These are phyloP conservation scores for Spencermartinsiella ligniputridi DNA, from an alignment of 1,139 yeast genomes.

Conservation along the genomic window DNA sequence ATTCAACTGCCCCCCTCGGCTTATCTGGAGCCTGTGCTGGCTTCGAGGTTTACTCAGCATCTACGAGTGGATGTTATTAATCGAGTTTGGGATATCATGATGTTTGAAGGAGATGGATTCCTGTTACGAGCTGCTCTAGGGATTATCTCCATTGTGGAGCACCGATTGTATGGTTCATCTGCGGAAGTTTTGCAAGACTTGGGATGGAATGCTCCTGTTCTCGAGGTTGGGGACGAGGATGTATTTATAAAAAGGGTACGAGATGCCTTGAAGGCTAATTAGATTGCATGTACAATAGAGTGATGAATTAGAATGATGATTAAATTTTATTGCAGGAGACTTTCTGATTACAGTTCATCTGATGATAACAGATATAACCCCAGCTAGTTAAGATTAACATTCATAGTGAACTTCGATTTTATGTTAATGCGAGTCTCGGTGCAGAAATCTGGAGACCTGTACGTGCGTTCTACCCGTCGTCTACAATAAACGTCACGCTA, in stretches of 20 bases:
- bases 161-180: conserved; percentile 49
- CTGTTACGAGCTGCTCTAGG: conserved; percentile 48
- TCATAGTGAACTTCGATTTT: too few relatives aligned
- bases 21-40: conserved; percentile 37
- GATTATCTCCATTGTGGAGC: conserved; percentile 44
- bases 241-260: conserved; percentile 46
- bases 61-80: conserved; percentile 37
- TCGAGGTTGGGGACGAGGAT: conserved; percentile 47
- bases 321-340: not conserved
- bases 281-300: conserved; percentile 1
- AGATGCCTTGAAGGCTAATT: conserved; percentile 18
- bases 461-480: too few relatives aligned
- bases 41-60: conserved; percentile 37
- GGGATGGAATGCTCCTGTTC: conserved; percentile 31
- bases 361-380: too few relatives aligned
- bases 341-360: too few relatives aligned
- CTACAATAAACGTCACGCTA: too few relatives aligned
- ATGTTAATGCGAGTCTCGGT: too few relatives aligned
- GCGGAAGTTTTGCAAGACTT: conserved; percentile 41
- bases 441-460: too few relatives aligned
- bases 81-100: conserved; percentile 50
- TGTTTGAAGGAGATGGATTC: conserved; percentile 59
- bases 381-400: too few relatives aligned
- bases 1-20: conserved; percentile 37
- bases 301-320: not conserved